These are phyloP conservation scores for Trypanosoma cruzi DNA, from an alignment of 208 protist genomes.

Conservation along the genomic window DNA sequence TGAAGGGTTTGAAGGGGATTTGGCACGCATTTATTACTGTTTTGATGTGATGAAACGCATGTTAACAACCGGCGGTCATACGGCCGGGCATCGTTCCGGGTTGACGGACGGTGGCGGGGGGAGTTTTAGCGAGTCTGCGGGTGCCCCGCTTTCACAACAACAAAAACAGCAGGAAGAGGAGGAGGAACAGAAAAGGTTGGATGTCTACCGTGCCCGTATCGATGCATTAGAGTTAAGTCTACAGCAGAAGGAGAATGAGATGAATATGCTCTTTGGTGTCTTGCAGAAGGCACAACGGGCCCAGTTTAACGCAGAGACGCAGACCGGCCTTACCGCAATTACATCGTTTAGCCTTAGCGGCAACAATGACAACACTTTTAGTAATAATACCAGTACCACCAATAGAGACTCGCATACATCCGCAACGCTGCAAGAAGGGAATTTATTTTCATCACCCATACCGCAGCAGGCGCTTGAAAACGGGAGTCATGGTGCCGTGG, in stretches of 20 bases:
- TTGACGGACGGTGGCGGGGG: not conserved
- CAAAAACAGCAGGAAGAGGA: not conserved
- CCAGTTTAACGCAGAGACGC: constrained; percentile 53
- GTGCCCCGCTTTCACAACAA: not conserved
- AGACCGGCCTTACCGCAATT: constrained; percentile 26
- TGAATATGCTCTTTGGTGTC: constrained; percentile 88
- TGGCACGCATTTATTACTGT: constrained; percentile 89
- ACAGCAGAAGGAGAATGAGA: constrained; percentile 93
- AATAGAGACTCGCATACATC: no score
- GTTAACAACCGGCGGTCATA: constrained; percentile 23
- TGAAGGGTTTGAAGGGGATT: constrained; percentile 78
- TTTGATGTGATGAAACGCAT: constrained; percentile 80
- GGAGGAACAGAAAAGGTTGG: not conserved
- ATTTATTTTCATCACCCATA: not conserved
- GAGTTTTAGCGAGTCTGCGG: not conserved
- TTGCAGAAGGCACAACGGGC: constrained; percentile 61
- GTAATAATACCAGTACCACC: not conserved
- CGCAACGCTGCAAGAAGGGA: not conserved
- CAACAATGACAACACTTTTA: not conserved
- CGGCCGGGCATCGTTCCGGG: no score
- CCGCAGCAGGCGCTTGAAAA: not conserved
- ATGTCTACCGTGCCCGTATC: constrained; percentile 51
- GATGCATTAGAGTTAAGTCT: constrained; percentile 70
- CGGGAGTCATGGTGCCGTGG: not conserved
- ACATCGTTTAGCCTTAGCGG: not conserved